A percentile compares a stretch with the other conserved stretches of the same genome.
phyloP scores from a whole-genome alignment of 2,329 filamentous ascomycete species.

The Aspergillus hiratsukae region DNA sequence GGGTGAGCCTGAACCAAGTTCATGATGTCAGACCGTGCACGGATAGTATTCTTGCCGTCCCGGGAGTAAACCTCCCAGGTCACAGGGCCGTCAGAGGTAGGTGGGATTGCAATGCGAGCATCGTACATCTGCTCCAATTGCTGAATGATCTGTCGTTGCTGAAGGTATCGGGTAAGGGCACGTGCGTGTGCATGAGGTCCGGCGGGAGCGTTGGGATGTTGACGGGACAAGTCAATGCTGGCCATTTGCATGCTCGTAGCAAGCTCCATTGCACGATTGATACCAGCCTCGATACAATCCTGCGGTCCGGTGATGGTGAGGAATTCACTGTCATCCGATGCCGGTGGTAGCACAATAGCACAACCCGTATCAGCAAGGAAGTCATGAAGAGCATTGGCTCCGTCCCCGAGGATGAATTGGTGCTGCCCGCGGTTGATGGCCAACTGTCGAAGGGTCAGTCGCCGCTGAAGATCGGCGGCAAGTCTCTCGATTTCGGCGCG shows the following conservation, averaged over 20 bases:
- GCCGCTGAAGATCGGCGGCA: constrained; percentile 68
- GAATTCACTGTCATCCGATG: constrained; percentile 71
- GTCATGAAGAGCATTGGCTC: constrained; percentile 72
- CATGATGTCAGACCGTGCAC: constrained; percentile 47
- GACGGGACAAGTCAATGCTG: constrained; percentile 74
- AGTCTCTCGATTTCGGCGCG: constrained; percentile 76
- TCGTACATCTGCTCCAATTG: constrained; percentile 75
- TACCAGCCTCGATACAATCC: constrained; percentile 66
- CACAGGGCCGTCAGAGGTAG: constrained; percentile 60
- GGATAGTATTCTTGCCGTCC: constrained; percentile 69
- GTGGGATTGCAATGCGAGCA: constrained; percentile 81
- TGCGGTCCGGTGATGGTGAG: constrained; percentile 80
- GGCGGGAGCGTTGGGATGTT: constrained; percentile 68
- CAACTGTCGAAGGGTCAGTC: constrained; percentile 72
- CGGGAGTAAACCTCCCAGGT: constrained; percentile 86
- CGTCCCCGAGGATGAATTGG: constrained; percentile 88
- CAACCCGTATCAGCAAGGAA: constrained; percentile 91
- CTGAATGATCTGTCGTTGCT: constrained; percentile 73
- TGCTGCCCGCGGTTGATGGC: constrained; percentile 82
- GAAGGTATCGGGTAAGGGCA: constrained; percentile 82
- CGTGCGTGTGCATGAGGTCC: constrained; percentile 75
- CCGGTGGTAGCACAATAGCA: constrained; percentile 73
- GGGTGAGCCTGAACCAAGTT: constrained; percentile 47
- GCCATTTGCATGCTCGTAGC: constrained; percentile 82
- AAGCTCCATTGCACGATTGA: constrained; percentile 81